A percentile compares a stretch with the other conserved stretches of the same genome.
Evolutionary conservation across 1,284 basidiomycete genomes (phyloP).

Genomic region (Dichomitus squalens): DNA sequence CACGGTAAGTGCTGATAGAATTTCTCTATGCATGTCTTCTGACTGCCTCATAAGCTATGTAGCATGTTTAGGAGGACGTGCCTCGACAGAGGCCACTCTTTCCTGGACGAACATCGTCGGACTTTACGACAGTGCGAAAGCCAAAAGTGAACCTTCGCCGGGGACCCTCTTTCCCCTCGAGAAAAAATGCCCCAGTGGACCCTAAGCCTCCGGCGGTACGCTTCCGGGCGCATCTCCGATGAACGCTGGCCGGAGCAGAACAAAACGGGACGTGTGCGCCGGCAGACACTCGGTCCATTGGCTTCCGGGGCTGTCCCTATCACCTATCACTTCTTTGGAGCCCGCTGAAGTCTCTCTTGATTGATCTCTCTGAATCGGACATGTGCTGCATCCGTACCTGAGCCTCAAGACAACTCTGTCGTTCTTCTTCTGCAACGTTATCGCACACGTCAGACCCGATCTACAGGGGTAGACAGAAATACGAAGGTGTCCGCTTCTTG

Average conservation of each 20-base stretch:
- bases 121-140: neutral
- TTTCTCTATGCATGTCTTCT: neutral
- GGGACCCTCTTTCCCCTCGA: neutral
- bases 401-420: neutral
- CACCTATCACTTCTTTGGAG: neutral
- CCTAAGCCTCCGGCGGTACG: too few species aligned
- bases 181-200: neutral
- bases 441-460: neutral
- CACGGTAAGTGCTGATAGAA: neutral
- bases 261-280: neutral
- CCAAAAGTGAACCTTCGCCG: neutral
- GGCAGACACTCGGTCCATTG: neutral
- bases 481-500: too few species aligned
- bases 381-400: neutral
- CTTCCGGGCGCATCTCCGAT: neutral
- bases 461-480: neutral
- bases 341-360: neutral
- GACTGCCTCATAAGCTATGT: too few species aligned
- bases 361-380: neutral
- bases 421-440: neutral
- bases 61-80: neutral
- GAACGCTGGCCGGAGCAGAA: neutral
- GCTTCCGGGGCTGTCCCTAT: neutral
- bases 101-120: neutral
- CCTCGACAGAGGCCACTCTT: too few species aligned